Evolutionary conservation across 2,329 filamentous ascomycete species (phyloP).

Genomic region (Fusarium dlaminii): DNA sequence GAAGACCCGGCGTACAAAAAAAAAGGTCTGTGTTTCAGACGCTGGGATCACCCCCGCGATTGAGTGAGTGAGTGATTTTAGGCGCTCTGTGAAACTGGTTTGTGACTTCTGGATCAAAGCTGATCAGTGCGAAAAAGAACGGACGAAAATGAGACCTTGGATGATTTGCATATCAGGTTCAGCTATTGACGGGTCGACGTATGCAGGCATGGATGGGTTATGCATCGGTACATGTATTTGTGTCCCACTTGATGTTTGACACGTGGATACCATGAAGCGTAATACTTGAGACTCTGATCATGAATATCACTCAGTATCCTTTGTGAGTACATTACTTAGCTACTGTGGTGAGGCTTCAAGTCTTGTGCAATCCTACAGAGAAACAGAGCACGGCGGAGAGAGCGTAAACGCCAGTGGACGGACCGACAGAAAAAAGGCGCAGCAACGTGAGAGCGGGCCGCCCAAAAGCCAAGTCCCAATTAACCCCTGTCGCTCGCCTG

Average conservation of each 20-base stretch:
- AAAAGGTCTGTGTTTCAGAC: constrained; percentile 15
- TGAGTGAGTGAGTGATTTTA: not conserved
- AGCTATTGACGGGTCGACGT: constrained; percentile 10
- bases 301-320: not conserved
- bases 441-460: constrained; percentile 16
- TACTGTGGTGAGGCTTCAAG: not conserved
- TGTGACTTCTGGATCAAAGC: constrained; percentile 2
- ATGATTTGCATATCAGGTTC: constrained; percentile 26
- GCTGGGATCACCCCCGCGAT: constrained; percentile 27
- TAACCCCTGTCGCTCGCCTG: constrained; percentile 4
- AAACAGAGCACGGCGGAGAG: not conserved
- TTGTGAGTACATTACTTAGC: not conserved
- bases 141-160: constrained; percentile 3
- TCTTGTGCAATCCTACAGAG: not conserved
- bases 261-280: constrained; percentile 22
- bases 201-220: constrained; percentile 19
- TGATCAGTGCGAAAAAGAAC: constrained; percentile 4
- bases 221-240: not conserved
- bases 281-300: not conserved
- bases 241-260: constrained; percentile 34
- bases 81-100: constrained; percentile 23
- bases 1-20: constrained; percentile 18
- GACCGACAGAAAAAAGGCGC: constrained; percentile 8
- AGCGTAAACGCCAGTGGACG: not conserved
- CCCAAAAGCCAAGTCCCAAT: constrained; percentile 19